Conservation (phyloP, 2,329 filamentous ascomycete species). For the Pestalotiopsis sp. region DNA sequence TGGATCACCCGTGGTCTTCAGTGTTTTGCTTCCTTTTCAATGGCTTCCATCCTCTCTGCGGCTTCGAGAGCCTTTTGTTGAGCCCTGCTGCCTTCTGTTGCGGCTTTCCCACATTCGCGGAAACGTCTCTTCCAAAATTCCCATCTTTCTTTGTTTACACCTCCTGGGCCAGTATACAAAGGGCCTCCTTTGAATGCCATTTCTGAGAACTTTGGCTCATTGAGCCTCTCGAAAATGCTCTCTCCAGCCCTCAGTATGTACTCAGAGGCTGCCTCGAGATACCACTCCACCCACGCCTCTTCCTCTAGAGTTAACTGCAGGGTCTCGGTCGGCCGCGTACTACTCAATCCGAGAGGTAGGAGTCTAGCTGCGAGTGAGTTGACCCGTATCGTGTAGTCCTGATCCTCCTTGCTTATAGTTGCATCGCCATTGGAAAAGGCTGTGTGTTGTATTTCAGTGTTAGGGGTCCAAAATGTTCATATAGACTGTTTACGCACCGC, state of each 20-base stretch:
- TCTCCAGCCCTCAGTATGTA: not conserved
- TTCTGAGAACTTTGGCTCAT: not conserved
- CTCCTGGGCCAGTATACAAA: not conserved
- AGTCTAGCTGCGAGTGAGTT: not conserved
- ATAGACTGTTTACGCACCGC: not conserved
- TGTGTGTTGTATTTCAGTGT: not conserved
- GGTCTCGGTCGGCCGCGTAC: not conserved
- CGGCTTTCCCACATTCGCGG: not conserved
- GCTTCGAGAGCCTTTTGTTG: not conserved
- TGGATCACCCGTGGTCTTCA: not conserved
- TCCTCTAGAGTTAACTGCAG: not conserved
- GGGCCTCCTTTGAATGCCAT: not conserved
- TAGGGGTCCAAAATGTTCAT: not conserved
- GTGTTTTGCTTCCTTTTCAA: not conserved
- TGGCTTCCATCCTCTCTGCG: not conserved
- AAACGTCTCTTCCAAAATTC: constrained; percentile 1
- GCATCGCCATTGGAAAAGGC: not conserved
- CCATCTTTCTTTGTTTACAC: not conserved
- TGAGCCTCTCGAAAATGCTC: not conserved
- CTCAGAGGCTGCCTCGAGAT: not conserved
- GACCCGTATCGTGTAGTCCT: not conserved
- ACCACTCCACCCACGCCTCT: not conserved
- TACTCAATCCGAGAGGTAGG: not conserved
- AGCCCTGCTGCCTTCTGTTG: not conserved
- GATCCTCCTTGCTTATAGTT: not conserved